Conservation (phyloP, 2,329 filamentous ascomycete species). For the Conoideocrella luteorostrata region DNA sequence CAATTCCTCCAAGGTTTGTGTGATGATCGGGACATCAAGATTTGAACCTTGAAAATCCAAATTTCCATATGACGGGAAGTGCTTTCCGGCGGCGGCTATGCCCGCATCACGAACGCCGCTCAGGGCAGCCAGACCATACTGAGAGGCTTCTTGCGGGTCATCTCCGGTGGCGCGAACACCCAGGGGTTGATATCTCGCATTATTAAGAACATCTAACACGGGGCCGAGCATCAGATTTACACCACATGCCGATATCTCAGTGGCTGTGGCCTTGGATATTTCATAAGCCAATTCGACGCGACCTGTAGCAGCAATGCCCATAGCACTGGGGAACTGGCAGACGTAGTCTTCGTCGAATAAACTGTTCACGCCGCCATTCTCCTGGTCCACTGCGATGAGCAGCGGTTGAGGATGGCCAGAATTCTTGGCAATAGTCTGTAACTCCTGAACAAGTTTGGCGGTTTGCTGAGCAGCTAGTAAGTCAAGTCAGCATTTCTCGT, state of each 20-base stretch:
- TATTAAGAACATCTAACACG: slow-evolving; percentile 88
- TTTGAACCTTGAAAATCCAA: slow-evolving; percentile 88
- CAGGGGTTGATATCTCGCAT: slow-evolving; percentile 82
- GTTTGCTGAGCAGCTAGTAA: slow-evolving; percentile 79
- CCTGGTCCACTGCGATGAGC: slow-evolving; percentile 87
- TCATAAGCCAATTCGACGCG: slow-evolving; percentile 80
- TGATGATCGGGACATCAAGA: slow-evolving; percentile 89
- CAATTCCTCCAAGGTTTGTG: slow-evolving; percentile 85
- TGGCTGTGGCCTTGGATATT: slow-evolving; percentile 86
- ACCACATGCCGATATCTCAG: slow-evolving; percentile 85
- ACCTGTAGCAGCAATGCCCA: slow-evolving; percentile 92
- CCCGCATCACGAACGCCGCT: slow-evolving; percentile 91
- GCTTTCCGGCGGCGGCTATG: slow-evolving; percentile 84
- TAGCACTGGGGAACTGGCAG: slow-evolving; percentile 92
- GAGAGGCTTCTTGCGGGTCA: slow-evolving; percentile 89
- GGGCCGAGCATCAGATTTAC: slow-evolving; percentile 95
- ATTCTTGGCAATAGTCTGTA: slow-evolving; percentile 87
- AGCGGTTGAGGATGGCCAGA: slow-evolving; percentile 85
- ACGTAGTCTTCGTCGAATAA: slow-evolving; percentile 94
- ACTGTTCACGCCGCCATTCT: slow-evolving; percentile 97
- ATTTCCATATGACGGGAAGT: slow-evolving; percentile 94
- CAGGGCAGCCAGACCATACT: slow-evolving; percentile 84
- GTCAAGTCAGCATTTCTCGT: slow-evolving; percentile 19
- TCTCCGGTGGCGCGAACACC: slow-evolving; percentile 87
- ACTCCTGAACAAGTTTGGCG: slow-evolving; percentile 77